Percentiles rank a stretch among this genome's conserved stretches.
phyloP scores from a whole-genome alignment of 176 grass and related monocot genomes.

The Rhynchospora tenuis region DNA sequence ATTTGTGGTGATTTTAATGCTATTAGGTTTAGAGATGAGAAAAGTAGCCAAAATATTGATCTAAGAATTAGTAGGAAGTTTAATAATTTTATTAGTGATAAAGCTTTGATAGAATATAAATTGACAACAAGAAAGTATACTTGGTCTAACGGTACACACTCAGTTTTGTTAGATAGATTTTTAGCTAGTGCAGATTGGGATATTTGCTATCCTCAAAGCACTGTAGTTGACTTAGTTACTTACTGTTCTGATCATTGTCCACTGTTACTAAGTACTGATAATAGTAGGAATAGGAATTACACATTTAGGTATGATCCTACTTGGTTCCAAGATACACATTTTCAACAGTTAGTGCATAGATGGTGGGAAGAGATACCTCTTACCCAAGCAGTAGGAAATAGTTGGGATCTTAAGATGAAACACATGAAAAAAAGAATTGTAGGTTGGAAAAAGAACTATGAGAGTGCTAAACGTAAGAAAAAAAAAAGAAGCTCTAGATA shows the following conservation, averaged over 20 bases:
- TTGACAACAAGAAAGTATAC: background rate
- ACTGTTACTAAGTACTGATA: background rate
- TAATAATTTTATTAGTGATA: background rate
- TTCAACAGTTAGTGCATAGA: no score
- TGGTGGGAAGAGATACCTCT: no score
- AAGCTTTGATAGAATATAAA: background rate
- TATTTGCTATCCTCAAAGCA: background rate
- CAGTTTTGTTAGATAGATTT: background rate
- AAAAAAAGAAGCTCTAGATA: no score
- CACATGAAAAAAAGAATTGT: no score
- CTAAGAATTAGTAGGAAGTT: background rate
- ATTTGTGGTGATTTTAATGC: background rate
- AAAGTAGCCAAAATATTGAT: background rate
- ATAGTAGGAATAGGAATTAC: background rate
- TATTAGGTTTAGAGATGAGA: background rate
- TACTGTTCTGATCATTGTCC: background rate
- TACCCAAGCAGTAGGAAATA: no score
- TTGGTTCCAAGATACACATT: background rate
- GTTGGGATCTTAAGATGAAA: no score
- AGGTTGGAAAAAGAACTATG: no score
- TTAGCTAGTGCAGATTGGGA: background rate
- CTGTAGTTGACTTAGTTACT: background rate
- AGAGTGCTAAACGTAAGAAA: no score
- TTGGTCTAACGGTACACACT: background rate
- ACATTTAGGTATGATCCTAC: background rate